These are phyloP conservation scores for Limnomonas spitsbergensis DNA, from an alignment of 139 green algal species.

Conservation along the genomic window DNA sequence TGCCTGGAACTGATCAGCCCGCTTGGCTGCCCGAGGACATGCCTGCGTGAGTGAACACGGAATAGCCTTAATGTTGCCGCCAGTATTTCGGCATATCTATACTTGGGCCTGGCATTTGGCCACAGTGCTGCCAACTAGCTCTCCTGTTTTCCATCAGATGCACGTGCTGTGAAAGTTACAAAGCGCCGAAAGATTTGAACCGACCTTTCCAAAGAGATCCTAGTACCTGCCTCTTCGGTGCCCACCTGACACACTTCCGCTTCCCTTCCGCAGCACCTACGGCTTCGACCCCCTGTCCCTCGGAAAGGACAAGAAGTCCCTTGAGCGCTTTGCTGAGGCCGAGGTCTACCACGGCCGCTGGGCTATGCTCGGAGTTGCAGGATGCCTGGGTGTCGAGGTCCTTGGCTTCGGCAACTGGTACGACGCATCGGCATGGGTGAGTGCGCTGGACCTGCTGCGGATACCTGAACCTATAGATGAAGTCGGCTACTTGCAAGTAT, in stretches of 20 bases:
- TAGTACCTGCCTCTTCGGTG: not conserved
- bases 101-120: too few relatives aligned
- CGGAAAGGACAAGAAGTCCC: not conserved
- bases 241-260: not conserved
- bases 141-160: not conserved
- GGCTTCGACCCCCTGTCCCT: not conserved
- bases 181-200: too few relatives aligned
- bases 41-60: not conserved
- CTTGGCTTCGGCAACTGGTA: conserved; percentile 54
- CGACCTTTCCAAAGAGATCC: too few relatives aligned
- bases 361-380: conserved; percentile 18
- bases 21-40: conserved; percentile 5
- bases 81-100: too few relatives aligned
- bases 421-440: conserved; percentile 5
- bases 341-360: conserved; percentile 20
- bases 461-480: not conserved
- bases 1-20: not conserved
- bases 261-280: conserved; percentile 6
- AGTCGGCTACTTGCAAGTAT: too few relatives aligned
- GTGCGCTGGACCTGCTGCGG: not conserved
- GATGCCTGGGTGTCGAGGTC: conserved; percentile 57
- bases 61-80: not conserved
- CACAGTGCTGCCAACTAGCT: not conserved
- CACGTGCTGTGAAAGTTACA: not conserved
- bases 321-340: conserved; percentile 7